Conservation (phyloP, 768 basidiomycete genomes). For the Mycena belliarum region DNA sequence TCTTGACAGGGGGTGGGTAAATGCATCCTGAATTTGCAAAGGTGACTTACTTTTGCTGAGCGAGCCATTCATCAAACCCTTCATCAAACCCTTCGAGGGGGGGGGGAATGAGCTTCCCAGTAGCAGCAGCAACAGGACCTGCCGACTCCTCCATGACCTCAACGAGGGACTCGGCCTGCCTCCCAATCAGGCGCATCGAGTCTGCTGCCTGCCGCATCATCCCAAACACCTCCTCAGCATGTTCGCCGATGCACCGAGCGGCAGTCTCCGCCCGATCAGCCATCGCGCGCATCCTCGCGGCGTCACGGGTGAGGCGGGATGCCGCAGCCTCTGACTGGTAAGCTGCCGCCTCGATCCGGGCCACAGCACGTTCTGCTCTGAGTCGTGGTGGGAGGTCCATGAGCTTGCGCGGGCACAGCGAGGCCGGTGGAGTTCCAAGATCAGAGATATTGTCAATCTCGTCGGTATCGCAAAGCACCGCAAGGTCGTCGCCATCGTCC, state of each 20-base stretch:
- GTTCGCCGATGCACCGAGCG: neutral
- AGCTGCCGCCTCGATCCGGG: neutral
- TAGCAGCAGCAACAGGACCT: neutral
- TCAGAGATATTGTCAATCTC: too few relatives aligned
- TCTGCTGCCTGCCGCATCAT: neutral
- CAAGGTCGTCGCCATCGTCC: too few relatives aligned
- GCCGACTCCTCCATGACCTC: neutral
- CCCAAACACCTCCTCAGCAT: neutral
- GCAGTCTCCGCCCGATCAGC: neutral
- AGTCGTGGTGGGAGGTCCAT: neutral
- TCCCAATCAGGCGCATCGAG: neutral
- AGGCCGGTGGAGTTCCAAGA: too few relatives aligned
- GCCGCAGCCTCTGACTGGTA: neutral
- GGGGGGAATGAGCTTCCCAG: too few relatives aligned
- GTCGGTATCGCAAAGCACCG: too few relatives aligned
- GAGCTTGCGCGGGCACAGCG: too few relatives aligned
- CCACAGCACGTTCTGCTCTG: neutral
- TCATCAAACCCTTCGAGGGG: too few relatives aligned
- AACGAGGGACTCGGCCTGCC: neutral
- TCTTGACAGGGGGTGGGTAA: too few relatives aligned
- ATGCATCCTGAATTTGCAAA: too few relatives aligned
- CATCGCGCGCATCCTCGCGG: neutral
- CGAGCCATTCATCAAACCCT: too few relatives aligned
- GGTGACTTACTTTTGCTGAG: too few relatives aligned
- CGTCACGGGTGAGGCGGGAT: neutral